phyloP scores from a whole-genome alignment of 805 yeast species.

The Ogataea glucozyma region DNA sequence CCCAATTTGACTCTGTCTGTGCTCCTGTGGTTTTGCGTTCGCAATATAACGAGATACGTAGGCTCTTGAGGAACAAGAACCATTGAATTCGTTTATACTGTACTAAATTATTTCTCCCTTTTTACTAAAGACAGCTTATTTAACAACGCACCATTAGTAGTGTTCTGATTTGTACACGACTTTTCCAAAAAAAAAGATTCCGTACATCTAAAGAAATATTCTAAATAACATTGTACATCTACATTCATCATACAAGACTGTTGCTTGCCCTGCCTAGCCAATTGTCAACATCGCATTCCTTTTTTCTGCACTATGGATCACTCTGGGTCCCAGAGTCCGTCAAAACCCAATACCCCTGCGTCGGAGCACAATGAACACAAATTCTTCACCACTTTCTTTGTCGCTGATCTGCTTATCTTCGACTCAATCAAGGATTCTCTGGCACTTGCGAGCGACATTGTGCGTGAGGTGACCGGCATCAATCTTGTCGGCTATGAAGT shows the following conservation, averaged over 20 bases:
- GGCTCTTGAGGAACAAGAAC: too few species aligned
- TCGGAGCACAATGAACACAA: neutral
- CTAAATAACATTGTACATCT: neutral
- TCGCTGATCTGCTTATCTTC: conserved; percentile 62
- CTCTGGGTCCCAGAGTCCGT: conserved; percentile 1
- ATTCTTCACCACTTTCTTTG: conserved; percentile 16
- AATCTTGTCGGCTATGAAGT: conserved; percentile 76
- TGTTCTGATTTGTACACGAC: neutral
- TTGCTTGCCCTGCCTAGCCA: too few species aligned
- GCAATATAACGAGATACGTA: too few species aligned
- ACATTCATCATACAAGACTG: neutral
- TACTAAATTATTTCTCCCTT: neutral
- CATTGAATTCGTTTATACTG: neutral
- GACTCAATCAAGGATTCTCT: conserved; percentile 41
- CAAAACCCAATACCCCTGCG: neutral
- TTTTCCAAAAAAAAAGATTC: neutral
- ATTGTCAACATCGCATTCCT: neutral
- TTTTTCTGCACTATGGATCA: neutral
- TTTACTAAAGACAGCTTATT: neutral
- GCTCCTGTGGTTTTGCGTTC: too few species aligned
- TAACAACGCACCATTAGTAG: conserved; percentile 4
- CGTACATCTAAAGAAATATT: neutral
- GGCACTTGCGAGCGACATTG: conserved; percentile 40
- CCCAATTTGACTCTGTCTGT: too few species aligned
- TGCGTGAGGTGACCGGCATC: conserved; percentile 45